Base-by-base conservation (phyloP, 352 stramenopile genomes). In the Phytopythium cucurbitacearum region DNA sequence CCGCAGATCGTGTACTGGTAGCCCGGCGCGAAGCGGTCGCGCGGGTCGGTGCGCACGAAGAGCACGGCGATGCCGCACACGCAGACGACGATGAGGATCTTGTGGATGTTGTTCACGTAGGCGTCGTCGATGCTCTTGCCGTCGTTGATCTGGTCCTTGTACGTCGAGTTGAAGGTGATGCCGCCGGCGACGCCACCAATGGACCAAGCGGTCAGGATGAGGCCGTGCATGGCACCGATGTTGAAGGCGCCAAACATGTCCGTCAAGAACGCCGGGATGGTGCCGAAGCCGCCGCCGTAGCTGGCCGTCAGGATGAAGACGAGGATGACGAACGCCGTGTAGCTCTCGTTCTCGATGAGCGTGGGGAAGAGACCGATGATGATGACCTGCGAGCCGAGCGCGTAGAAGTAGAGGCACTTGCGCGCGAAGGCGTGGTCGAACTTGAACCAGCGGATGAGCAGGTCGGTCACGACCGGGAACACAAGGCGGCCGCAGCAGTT, bases 181-280 rank as follows among this genome's bases (percentile, higher is more conserved):
- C 80, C 80, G 0, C 82, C 82, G 1, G 72, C 82, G 12, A 92
- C 75, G 2, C 77, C 82, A 12, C 75, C 76, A 48, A 90, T 89
- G 1, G 79, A 90, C 80, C 82, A 92, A 8, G 80, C 69, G 3
- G 82, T 91, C 5, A 91, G 56, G 59, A 88, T 85, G 28, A 88
- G 43, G 0, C 82, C 82, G 59, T 91, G 80, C 74, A 92, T 85
- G 5, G 75, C 82, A 10, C 77, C 82, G 39, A 90, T 90, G 69
- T 92, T 89, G 56, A 70, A 89, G 3, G 75, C 76, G n/a, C 82
- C 82, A 49, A 91, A 93, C 79, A 91, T 91, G 49, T 91, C 82
- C 0, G 80, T 88, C 21, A 93, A 50, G 56, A 91, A 87, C 35
- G 62, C 75, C 38, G 80, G 80, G 52, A 91, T 89, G 10, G 66